A percentile compares a stretch with the other conserved stretches of the same genome.
These are phyloP conservation scores for Cicer cuneatum DNA, from an alignment of 306 rosid genomes.

Conservation along the genomic window DNA sequence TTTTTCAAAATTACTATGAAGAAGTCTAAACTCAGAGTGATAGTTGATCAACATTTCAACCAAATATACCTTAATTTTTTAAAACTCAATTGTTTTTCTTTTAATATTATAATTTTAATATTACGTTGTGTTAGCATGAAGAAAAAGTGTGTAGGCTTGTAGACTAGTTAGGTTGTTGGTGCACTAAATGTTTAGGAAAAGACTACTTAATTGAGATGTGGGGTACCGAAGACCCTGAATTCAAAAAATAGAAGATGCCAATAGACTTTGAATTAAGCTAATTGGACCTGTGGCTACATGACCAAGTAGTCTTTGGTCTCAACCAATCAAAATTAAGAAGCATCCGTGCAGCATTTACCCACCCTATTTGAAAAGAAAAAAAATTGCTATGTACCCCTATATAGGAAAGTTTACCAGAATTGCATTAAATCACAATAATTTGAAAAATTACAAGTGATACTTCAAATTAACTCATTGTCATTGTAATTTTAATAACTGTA, in stretches of 20 bases:
- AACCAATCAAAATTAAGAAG: constrained; percentile 46
- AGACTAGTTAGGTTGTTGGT: constrained; percentile 24
- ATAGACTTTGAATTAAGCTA: constrained; percentile 30
- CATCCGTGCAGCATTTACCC: constrained; percentile 46
- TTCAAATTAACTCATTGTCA: no score
- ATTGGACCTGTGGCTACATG: constrained; percentile 13
- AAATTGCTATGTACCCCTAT: no score
- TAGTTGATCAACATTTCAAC: no score
- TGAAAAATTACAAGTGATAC: no score
- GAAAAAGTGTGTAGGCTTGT: not conserved
- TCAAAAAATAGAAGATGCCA: constrained; percentile 45
- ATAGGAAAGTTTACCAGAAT: no score
- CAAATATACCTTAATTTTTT: not conserved
- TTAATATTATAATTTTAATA: not conserved
- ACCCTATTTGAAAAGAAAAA: constrained; percentile 43
- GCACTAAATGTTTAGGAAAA: constrained; percentile 32
- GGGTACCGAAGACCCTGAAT: constrained; percentile 48
- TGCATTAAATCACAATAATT: no score
- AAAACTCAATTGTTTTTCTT: not conserved
- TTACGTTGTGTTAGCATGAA: not conserved
- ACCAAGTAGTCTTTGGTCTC: constrained; percentile 38
- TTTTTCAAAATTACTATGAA: no score
- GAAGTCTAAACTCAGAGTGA: no score
- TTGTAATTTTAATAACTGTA: no score
- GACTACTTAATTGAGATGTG: constrained; percentile 44